Conservation (phyloP, 2,329 filamentous ascomycete species). For the Penicillium sp. region DNA sequence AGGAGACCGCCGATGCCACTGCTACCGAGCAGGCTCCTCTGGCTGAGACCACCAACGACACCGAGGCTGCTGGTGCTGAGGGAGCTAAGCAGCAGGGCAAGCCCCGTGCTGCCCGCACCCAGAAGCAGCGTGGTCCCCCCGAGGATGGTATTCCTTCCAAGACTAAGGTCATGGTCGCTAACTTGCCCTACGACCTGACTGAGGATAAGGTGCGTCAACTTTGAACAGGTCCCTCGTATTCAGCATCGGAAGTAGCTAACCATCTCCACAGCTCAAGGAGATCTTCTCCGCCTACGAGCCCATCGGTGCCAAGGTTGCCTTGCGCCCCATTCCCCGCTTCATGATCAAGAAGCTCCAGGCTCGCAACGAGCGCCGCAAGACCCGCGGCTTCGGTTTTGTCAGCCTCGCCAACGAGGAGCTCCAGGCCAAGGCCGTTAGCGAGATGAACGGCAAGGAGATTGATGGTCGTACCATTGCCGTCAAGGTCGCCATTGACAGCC, state of each 20-base stretch:
- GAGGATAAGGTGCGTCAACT: conserved; percentile 79
- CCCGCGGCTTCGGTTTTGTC: conserved; percentile 97
- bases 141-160: conserved; percentile 97
- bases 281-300: conserved; percentile 92
- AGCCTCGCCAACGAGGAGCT: conserved; percentile 92
- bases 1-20: conserved; percentile 27
- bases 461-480: conserved; percentile 98
- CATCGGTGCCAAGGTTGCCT: conserved; percentile 94
- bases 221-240: too few relatives aligned
- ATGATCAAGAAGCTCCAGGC: conserved; percentile 99
- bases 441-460: conserved; percentile 99
- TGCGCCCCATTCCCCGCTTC: conserved; percentile 97
- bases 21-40: conserved; percentile 54
- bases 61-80: conserved; percentile 38
- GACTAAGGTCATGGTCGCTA: conserved; percentile 99
- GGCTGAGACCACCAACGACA: conserved; percentile 59
- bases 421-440: conserved; percentile 92
- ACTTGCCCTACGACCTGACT: conserved; percentile 95
- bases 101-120: conserved; percentile 54
- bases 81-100: conserved; percentile 41
- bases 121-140: conserved; percentile 87
- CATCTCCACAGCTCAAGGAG: conserved; percentile 76
- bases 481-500: conserved; percentile 99
- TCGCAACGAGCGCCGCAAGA: conserved; percentile 97
- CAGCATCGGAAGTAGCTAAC: neutral